Conservation (phyloP, 2,329 filamentous ascomycete species). For the Cercospora sp. region DNA sequence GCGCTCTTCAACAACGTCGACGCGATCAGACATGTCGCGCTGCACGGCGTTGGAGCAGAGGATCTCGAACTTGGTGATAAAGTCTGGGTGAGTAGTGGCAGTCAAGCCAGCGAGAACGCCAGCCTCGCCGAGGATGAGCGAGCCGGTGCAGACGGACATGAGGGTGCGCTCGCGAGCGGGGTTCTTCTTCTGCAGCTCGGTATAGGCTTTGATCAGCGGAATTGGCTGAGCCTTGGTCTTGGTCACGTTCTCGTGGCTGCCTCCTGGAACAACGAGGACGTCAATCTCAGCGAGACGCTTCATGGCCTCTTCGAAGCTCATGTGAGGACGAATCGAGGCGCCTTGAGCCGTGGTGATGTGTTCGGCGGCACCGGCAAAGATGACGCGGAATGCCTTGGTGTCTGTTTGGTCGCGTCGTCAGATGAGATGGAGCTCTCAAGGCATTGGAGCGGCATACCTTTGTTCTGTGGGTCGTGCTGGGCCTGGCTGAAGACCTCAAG, state of each 20-base stretch:
- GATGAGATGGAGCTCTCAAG: neutral
- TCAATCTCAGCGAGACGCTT: slow-evolving; percentile 73
- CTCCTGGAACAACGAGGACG: slow-evolving; percentile 75
- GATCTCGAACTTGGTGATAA: slow-evolving; percentile 77
- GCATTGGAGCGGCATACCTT: slow-evolving; percentile 24
- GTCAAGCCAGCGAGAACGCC: slow-evolving; percentile 76
- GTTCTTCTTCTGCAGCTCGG: slow-evolving; percentile 76
- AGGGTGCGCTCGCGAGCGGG: slow-evolving; percentile 78
- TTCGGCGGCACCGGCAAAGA: slow-evolving; percentile 50
- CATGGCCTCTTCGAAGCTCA: slow-evolving; percentile 76
- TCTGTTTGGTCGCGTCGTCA: slow-evolving; percentile 38
- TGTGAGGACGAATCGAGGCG: slow-evolving; percentile 69
- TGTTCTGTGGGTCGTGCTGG: slow-evolving; percentile 55
- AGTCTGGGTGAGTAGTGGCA: slow-evolving; percentile 80
- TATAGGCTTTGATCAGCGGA: slow-evolving; percentile 71
- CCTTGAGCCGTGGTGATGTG: slow-evolving; percentile 60
- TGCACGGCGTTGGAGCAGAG: slow-evolving; percentile 73
- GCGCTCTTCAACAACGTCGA: slow-evolving; percentile 78
- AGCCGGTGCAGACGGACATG: slow-evolving; percentile 76
- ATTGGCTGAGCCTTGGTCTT: slow-evolving; percentile 68
- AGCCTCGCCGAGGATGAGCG: slow-evolving; percentile 72
- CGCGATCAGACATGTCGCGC: slow-evolving; percentile 70
- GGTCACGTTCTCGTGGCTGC: slow-evolving; percentile 63
- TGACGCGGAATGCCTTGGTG: slow-evolving; percentile 56
- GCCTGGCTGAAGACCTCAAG: slow-evolving; percentile 59